These are phyloP conservation scores for Colletotrichum sp. DNA, from an alignment of 2,329 filamentous ascomycete genomes.

Conservation along the genomic window DNA sequence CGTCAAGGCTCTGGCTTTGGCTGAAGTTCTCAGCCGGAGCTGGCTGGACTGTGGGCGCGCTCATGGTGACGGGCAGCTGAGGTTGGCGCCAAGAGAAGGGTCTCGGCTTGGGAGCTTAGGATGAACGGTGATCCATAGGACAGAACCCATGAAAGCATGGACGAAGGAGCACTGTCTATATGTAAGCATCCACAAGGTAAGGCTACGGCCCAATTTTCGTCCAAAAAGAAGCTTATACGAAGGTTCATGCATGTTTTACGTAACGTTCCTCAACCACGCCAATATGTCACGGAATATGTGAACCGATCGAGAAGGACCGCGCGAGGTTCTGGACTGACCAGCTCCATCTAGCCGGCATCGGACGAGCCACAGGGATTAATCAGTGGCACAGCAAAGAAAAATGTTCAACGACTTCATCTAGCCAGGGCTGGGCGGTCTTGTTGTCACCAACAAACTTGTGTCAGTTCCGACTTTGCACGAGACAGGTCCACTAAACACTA, in stretches of 20 bases:
- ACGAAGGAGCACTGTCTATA: neutral
- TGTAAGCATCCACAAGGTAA: neutral
- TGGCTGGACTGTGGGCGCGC: neutral
- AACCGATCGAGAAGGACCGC: neutral
- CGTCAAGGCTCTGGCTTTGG: conserved; percentile 8
- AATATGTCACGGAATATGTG: neutral
- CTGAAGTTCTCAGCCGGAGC: neutral
- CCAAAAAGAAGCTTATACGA: conserved; percentile 1
- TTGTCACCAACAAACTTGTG: neutral
- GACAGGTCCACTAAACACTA: neutral
- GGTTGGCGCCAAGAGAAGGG: neutral
- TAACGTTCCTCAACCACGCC: neutral
- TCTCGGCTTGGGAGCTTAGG: neutral
- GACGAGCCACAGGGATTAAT: neutral
- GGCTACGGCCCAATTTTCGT: neutral
- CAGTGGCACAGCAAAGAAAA: neutral
- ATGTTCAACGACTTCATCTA: neutral
- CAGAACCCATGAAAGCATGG: neutral
- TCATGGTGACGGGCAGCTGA: neutral
- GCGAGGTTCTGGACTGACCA: neutral
- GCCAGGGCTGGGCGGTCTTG: neutral
- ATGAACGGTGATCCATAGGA: neutral
- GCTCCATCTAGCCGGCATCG: neutral
- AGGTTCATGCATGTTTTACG: neutral
- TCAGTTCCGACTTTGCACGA: conserved; percentile 1